Evolutionary conservation across 441 rosid genomes (phyloP).

Genomic region (Pelargonium myrrhifolium): DNA sequence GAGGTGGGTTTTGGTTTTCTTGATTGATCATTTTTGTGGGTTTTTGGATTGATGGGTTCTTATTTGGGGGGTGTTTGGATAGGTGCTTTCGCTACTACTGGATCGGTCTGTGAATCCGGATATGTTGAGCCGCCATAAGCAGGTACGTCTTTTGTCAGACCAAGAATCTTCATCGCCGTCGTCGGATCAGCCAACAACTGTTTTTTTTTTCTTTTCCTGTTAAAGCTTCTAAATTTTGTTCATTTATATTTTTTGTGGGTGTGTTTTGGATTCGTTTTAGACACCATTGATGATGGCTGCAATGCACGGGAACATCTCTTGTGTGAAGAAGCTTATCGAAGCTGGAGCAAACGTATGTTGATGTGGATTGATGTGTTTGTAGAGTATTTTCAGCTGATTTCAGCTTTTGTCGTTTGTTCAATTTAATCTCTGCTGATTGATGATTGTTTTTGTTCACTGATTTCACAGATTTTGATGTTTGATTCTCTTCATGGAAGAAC

Average conservation of each 20-base stretch:
- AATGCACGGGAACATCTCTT: constrained; percentile 77
- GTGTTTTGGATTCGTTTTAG: constrained; percentile 26
- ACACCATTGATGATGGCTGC: constrained; percentile 96
- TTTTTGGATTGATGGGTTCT: constrained; percentile 6
- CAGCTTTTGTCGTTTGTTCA: not conserved
- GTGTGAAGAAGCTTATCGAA: constrained; percentile 69
- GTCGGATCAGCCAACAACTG: not conserved
- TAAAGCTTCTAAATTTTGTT: not conserved
- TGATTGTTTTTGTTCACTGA: not conserved
- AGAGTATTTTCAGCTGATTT: not conserved
- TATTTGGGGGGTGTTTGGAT: constrained; percentile 2
- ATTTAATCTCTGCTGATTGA: not conserved
- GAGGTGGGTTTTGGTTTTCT: constrained; percentile 40
- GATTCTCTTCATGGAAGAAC: constrained; percentile 65
- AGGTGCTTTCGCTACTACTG: constrained; percentile 71
- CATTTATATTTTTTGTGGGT: not conserved
- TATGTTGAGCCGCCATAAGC: constrained; percentile 74
- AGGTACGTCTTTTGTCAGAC: constrained; percentile 37
- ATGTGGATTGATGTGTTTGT: not conserved
- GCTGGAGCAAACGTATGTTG: constrained; percentile 83
- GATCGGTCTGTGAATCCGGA: constrained; percentile 71
- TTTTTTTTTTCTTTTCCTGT: not conserved
- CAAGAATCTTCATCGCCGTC: not conserved
- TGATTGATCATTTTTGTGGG: constrained; percentile 5
- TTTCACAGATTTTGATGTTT: constrained; percentile 53